A percentile compares a stretch with the other conserved stretches of the same genome.
Conservation (phyloP, 192 early-diverging fungal genomes). For the Podila minutissima region DNA sequence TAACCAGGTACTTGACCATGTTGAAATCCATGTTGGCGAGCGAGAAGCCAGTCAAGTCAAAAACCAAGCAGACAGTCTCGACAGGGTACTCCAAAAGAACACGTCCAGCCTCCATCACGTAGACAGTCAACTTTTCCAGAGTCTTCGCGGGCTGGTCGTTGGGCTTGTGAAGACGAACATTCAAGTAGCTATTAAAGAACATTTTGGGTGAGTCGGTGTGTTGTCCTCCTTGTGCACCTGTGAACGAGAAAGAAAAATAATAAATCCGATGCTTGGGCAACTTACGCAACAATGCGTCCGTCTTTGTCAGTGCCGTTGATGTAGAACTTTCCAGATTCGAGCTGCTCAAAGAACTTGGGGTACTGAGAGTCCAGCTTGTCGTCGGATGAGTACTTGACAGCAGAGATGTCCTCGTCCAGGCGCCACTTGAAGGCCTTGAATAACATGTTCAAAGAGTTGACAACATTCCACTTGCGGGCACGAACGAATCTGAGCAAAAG, state of each 20-base stretch:
- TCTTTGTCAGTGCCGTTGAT: conserved; percentile 57
- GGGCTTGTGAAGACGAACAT: conserved; percentile 53
- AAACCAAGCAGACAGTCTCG: conserved; percentile 77
- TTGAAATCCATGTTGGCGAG: conserved; percentile 82
- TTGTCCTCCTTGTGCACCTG: too few species aligned
- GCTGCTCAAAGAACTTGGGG: conserved; percentile 32
- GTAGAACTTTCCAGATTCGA: conserved; percentile 55
- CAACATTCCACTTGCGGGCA: conserved; percentile 88
- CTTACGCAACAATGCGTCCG: conserved; percentile 57
- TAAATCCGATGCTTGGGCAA: not conserved
- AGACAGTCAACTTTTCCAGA: conserved; percentile 70
- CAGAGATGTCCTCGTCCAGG: conserved; percentile 61
- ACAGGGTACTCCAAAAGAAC: conserved; percentile 64
- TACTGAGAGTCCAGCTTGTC: not conserved
- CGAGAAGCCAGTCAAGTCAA: conserved; percentile 84
- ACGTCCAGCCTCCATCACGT: conserved; percentile 76
- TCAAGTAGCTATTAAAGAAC: conserved; percentile 46
- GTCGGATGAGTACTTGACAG: conserved; percentile 38
- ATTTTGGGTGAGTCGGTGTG: not conserved
- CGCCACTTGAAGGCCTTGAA: conserved; percentile 77
- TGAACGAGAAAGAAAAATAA: too few species aligned
- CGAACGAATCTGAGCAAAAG: conserved; percentile 82
- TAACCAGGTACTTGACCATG: conserved; percentile 75
- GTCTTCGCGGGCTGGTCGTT: conserved; percentile 66
- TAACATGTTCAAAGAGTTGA: conserved; percentile 76